phyloP scores from a whole-genome alignment of 768 basidiomycete genomes.

The Postia placenta region DNA sequence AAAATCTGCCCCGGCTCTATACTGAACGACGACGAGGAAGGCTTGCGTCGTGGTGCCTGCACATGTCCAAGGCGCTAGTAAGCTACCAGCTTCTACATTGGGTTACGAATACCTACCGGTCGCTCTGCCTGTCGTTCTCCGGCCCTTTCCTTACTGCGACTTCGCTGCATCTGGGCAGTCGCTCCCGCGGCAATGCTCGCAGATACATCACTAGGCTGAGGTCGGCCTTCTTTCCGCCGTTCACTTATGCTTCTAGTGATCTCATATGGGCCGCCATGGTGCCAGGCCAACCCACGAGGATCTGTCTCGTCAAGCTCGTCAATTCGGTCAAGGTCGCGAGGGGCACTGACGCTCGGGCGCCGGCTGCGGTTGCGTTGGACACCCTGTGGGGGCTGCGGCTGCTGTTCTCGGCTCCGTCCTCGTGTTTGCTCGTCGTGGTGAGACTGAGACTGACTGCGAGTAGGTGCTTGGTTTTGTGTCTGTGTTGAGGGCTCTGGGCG shows the following conservation, averaged over 20 bases:
- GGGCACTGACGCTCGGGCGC: conserved; percentile 20
- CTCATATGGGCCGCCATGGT: conserved; percentile 76
- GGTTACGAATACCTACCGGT: not conserved
- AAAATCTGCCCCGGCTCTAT: conserved; percentile 28
- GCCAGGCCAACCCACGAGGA: conserved; percentile 56
- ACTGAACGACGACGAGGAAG: conserved; percentile 16
- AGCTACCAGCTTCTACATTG: not conserved
- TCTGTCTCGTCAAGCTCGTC: conserved; percentile 77
- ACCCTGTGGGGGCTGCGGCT: not conserved
- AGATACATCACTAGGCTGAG: not conserved
- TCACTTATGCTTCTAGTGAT: conserved; percentile 1
- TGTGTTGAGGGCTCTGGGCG: not conserved
- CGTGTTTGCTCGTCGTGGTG: not conserved
- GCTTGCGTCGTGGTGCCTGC: not conserved
- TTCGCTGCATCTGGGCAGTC: not conserved
- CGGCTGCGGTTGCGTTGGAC: conserved; percentile 17
- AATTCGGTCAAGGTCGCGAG: conserved; percentile 52
- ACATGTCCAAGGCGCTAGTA: conserved; percentile 6
- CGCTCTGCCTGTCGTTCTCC: no score
- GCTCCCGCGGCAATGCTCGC: not conserved
- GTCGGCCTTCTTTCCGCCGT: not conserved
- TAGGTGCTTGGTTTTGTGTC: not conserved
- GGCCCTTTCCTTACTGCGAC: not conserved
- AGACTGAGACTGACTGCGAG: conserved; percentile 1
- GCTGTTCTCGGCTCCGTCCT: conserved; percentile 1